phyloP scores from a whole-genome alignment of 805 yeast genomes.

The Kodamaea neixiangensis region DNA sequence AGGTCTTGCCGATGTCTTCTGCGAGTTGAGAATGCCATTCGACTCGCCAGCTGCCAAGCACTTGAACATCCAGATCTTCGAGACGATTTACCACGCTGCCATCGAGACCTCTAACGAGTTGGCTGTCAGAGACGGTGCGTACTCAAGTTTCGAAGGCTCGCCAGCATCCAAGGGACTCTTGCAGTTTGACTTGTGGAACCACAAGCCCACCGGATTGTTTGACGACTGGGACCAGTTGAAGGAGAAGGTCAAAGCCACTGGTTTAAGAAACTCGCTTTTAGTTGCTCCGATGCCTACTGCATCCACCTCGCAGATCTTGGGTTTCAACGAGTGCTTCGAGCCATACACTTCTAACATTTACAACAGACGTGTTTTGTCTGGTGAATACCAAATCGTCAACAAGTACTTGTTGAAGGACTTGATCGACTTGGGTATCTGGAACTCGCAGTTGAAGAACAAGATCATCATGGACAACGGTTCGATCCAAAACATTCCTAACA shows the following conservation, averaged over 20 bases:
- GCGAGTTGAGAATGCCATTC: slow-evolving; percentile 56
- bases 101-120: slow-evolving; percentile 58
- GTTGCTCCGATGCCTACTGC: slow-evolving; percentile 72
- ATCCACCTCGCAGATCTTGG: slow-evolving; percentile 64
- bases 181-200: slow-evolving; percentile 60
- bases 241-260: slow-evolving; percentile 48
- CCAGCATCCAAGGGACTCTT: slow-evolving; percentile 60
- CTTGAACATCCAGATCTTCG: slow-evolving; percentile 59
- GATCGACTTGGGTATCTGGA: slow-evolving; percentile 60
- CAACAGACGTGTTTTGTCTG: slow-evolving; percentile 63
- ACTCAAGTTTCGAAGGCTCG: slow-evolving; percentile 54
- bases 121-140: slow-evolving; percentile 52
- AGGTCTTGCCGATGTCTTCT: slow-evolving; percentile 61
- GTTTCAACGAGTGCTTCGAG: slow-evolving; percentile 63
- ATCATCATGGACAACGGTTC: slow-evolving; percentile 61
- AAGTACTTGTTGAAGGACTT: slow-evolving; percentile 59
- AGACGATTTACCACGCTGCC: slow-evolving; percentile 62
- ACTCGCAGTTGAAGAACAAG: slow-evolving; percentile 56
- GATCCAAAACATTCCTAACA: slow-evolving; percentile 53
- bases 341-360: slow-evolving; percentile 64
- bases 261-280: slow-evolving; percentile 58
- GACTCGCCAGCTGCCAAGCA: slow-evolving; percentile 59
- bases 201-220: slow-evolving; percentile 54
- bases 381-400: slow-evolving; percentile 65
- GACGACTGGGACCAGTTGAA: slow-evolving; percentile 62